Conservation (phyloP, 208 protist species). For the Phytomonas sp. region DNA sequence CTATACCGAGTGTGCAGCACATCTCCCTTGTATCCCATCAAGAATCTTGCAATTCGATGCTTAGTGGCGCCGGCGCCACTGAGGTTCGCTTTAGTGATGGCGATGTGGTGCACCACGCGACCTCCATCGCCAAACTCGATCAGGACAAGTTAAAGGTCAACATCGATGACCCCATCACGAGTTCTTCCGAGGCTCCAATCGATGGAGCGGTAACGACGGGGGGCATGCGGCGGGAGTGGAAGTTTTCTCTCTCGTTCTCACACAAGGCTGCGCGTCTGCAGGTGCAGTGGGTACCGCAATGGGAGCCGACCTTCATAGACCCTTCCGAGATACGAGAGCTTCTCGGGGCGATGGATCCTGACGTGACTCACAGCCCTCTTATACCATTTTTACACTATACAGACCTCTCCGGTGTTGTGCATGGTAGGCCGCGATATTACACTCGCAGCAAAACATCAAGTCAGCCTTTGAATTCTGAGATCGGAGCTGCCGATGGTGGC, state of each 20-base stretch:
- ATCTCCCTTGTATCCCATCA: too few relatives aligned
- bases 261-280: conserved; percentile 57
- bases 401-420: conserved; percentile 36
- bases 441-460: not conserved
- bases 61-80: too few relatives aligned
- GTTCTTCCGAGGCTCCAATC: not conserved
- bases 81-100: too few relatives aligned
- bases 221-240: conserved; percentile 86
- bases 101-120: too few relatives aligned
- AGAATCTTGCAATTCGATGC: too few relatives aligned
- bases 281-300: conserved; percentile 65
- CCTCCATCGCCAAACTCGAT: not conserved
- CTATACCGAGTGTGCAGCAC: too few relatives aligned
- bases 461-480: conserved; percentile 2
- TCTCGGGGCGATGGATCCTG: conserved; percentile 29
- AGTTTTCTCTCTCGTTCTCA: conserved; percentile 66
- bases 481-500: not conserved
- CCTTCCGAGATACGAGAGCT: conserved; percentile 38
- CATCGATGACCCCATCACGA: not conserved
- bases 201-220: not conserved
- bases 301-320: conserved; percentile 81
- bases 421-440: too few relatives aligned
- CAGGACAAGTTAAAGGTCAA: not conserved
- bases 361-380: conserved; percentile 48
- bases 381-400: conserved; percentile 51